A percentile compares a stretch with the other conserved stretches of the same genome.
Evolutionary conservation across 1,284 basidiomycete species (phyloP).

Genomic region (Volvariella surrecta): DNA sequence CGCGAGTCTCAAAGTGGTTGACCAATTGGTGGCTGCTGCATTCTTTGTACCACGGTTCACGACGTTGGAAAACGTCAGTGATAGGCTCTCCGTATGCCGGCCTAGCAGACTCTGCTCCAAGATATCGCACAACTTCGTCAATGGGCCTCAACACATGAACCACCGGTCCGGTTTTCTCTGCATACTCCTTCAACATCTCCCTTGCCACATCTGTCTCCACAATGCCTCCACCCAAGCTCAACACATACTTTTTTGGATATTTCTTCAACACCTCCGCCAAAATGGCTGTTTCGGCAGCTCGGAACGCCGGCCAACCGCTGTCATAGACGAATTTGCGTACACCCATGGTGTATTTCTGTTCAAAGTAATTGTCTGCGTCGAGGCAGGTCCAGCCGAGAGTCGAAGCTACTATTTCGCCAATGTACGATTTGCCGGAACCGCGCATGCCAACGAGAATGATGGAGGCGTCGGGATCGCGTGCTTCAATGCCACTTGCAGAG

Average conservation of each 20-base stretch:
- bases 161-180: conserved; percentile 37
- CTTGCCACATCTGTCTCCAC: conserved; percentile 81
- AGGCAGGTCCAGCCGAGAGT: conserved; percentile 73
- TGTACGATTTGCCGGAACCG: conserved; percentile 90
- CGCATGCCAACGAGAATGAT: conserved; percentile 94
- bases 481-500: conserved; percentile 30
- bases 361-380: conserved; percentile 85
- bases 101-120: conserved; percentile 66
- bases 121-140: conserved; percentile 52
- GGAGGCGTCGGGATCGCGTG: conserved; percentile 46
- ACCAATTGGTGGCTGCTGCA: conserved; percentile 83
- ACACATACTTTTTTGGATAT: conserved; percentile 57
- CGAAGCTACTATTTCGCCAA: conserved; percentile 74
- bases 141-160: conserved; percentile 35
- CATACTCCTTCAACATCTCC: conserved; percentile 64
- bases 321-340: conserved; percentile 75
- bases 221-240: conserved; percentile 94
- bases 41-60: conserved; percentile 84
- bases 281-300: conserved; percentile 28
- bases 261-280: conserved; percentile 55
- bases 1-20: conserved; percentile 52
- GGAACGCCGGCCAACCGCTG: conserved; percentile 42
- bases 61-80: conserved; percentile 73
- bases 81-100: conserved; percentile 88
- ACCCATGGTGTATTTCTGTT: conserved; percentile 50